These are phyloP conservation scores for Talaromyces proteolyticus DNA, from an alignment of 495 filamentous ascomycete species.

Conservation along the genomic window DNA sequence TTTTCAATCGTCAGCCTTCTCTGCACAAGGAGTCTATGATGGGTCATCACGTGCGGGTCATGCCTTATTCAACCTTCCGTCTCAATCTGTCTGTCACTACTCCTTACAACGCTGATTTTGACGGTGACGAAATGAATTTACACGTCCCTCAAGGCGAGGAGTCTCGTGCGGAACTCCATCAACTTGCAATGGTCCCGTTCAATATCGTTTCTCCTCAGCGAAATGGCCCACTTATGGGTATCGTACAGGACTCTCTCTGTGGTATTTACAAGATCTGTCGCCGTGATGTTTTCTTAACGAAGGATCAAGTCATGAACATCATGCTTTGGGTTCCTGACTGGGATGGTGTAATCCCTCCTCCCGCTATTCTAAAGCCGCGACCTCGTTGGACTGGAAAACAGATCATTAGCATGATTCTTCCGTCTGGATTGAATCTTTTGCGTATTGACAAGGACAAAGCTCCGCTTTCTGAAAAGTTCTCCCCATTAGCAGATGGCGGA, in stretches of 20 bases:
- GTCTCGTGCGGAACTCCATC: constrained; percentile 83
- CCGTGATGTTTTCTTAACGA: constrained; percentile 82
- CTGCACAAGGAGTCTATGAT: constrained; percentile 99
- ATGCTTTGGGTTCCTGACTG: constrained; percentile 96
- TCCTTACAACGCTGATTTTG: constrained; percentile 99
- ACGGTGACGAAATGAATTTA: constrained; percentile 99
- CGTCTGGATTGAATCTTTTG: constrained; percentile 74
- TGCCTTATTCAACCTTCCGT: constrained; percentile 98
- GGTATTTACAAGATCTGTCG: constrained; percentile 96
- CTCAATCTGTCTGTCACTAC: constrained; percentile 96
- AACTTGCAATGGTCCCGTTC: constrained; percentile 91
- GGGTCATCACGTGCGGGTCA: constrained; percentile 93
- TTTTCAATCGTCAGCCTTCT: constrained; percentile 98
- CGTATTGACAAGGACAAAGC: constrained; percentile 52
- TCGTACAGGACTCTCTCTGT: constrained; percentile 95
- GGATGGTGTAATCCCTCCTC: constrained; percentile 89
- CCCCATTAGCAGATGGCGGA: constrained; percentile 71
- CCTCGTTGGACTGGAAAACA: constrained; percentile 99
- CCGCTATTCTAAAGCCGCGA: constrained; percentile 84
- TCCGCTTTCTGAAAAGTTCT: constrained; percentile 45
- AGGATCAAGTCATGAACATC: constrained; percentile 89
- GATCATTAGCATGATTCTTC: constrained; percentile 89
- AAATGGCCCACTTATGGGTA: constrained; percentile 97
- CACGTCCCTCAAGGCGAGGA: constrained; percentile 98
- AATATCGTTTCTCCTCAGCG: constrained; percentile 98